Percentiles rank a stretch among this genome's conserved stretches.
phyloP scores from a whole-genome alignment of 352 stramenopile genomes.

The Globisporangium viniferum region DNA sequence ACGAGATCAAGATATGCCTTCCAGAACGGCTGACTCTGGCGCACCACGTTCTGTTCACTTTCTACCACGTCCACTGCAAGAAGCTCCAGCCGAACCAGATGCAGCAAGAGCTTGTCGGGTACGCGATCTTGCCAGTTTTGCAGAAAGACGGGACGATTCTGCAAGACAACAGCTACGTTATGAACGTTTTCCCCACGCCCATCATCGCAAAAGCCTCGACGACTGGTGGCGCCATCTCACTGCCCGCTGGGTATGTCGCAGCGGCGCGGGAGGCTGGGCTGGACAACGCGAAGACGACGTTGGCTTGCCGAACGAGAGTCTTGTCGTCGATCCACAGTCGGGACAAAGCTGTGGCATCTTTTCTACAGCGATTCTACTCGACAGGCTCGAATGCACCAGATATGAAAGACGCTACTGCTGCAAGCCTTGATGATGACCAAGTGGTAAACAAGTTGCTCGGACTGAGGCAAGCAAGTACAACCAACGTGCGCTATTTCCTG shows the following conservation, averaged over 20 bases:
- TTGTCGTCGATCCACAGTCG: constrained; percentile 65
- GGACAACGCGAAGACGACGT: constrained; percentile 37
- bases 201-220: constrained; percentile 19
- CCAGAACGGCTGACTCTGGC: constrained; percentile 40
- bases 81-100: constrained; percentile 55
- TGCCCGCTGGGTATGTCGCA: constrained; percentile 43
- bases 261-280: constrained; percentile 23
- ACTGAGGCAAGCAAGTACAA: constrained; percentile 28
- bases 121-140: constrained; percentile 46
- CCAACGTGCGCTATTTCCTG: constrained; percentile 53
- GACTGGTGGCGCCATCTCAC: constrained; percentile 23
- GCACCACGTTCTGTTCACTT: constrained; percentile 69
- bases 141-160: constrained; percentile 47
- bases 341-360: constrained; percentile 34
- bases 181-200: constrained; percentile 36
- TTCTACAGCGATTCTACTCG: constrained; percentile 54
- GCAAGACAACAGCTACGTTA: constrained; percentile 37
- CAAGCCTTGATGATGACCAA: constrained; percentile 23
- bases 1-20: constrained; percentile 71
- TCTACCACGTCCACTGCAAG: constrained; percentile 84
- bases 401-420: background rate
- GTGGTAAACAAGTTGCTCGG: constrained; percentile 29
- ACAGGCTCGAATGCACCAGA: background rate
- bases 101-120: constrained; percentile 66
- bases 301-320: constrained; percentile 37